These are phyloP conservation scores for Penicillium dipodomyicola DNA, from an alignment of 495 filamentous ascomycete species.

Conservation along the genomic window DNA sequence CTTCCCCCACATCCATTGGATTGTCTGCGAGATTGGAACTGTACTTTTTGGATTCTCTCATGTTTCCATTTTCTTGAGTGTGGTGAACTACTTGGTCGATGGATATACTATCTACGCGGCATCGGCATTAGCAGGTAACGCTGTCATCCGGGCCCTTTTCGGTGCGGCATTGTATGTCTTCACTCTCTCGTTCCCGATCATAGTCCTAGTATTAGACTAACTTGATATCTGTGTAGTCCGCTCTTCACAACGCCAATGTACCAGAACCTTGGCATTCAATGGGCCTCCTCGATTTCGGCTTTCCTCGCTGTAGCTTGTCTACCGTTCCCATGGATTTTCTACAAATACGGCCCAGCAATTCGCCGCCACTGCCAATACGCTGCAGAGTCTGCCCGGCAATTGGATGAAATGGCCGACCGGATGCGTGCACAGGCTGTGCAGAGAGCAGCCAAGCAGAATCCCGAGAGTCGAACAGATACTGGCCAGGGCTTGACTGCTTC, in stretches of 20 bases:
- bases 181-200: background rate
- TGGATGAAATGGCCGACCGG: constrained; percentile 1
- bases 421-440: background rate
- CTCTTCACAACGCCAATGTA: constrained; percentile 71
- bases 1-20: constrained; percentile 48
- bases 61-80: constrained; percentile 22
- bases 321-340: constrained; percentile 68
- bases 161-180: constrained; percentile 15
- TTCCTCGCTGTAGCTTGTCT: constrained; percentile 66
- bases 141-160: constrained; percentile 56
- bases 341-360: constrained; percentile 59
- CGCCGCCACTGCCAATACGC: constrained; percentile 63
- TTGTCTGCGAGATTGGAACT: constrained; percentile 47
- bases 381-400: constrained; percentile 46
- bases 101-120: constrained; percentile 63
- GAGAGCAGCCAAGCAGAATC: background rate
- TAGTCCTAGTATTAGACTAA: constrained; percentile 6
- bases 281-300: constrained; percentile 65
- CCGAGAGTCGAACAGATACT: background rate
- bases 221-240: constrained; percentile 31
- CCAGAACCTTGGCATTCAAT: constrained; percentile 61
- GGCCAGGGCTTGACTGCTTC: too few species aligned
- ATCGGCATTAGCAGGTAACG: constrained; percentile 62
- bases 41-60: constrained; percentile 48
- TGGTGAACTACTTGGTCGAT: constrained; percentile 63